Conservation (phyloP, 1,284 basidiomycete genomes). For the Laetiporus sulphureus region DNA sequence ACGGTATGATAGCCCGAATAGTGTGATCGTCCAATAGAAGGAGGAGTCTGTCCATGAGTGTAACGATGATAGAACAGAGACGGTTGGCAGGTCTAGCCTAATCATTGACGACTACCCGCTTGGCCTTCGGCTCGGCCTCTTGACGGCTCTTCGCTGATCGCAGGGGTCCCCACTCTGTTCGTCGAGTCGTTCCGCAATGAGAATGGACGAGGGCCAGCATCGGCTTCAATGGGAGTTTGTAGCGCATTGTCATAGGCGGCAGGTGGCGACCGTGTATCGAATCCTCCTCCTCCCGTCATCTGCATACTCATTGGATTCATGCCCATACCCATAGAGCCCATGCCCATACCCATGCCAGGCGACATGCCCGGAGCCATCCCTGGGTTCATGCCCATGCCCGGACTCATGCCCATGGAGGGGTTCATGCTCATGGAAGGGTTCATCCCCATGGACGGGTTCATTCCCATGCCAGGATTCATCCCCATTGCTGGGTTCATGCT, state of each 20-base stretch:
- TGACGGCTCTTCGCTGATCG: not conserved
- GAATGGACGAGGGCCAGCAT: slow-evolving; percentile 13
- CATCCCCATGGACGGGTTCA: slow-evolving; percentile 25
- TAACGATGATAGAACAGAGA: no score
- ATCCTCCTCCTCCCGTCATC: slow-evolving; percentile 15
- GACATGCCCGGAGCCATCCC: slow-evolving; percentile 10
- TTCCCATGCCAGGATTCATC: slow-evolving; percentile 16
- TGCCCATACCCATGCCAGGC: slow-evolving; percentile 35
- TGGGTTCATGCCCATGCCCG: slow-evolving; percentile 16
- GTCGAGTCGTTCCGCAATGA: slow-evolving; percentile 20
- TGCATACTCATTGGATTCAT: slow-evolving; percentile 12
- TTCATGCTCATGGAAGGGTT: slow-evolving; percentile 17
- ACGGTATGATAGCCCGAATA: no score
- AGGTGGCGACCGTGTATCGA: slow-evolving; percentile 19
- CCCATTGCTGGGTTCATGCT: slow-evolving; percentile 14
- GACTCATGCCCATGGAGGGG: slow-evolving; percentile 18
- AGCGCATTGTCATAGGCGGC: slow-evolving; percentile 14
- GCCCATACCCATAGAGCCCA: slow-evolving; percentile 20
- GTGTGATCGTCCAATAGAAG: no score
- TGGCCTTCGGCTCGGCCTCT: not conserved
- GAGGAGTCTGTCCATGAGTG: no score
- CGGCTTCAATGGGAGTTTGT: slow-evolving; percentile 10
- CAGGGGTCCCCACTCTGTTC: slow-evolving; percentile 3
- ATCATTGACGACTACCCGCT: no score
- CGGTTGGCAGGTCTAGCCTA: no score